Evolutionary conservation across 2,329 filamentous ascomycete genomes (phyloP), one percentile per base, ranked within the genome.

Genomic region (Neoascochyta sp.): DNA sequence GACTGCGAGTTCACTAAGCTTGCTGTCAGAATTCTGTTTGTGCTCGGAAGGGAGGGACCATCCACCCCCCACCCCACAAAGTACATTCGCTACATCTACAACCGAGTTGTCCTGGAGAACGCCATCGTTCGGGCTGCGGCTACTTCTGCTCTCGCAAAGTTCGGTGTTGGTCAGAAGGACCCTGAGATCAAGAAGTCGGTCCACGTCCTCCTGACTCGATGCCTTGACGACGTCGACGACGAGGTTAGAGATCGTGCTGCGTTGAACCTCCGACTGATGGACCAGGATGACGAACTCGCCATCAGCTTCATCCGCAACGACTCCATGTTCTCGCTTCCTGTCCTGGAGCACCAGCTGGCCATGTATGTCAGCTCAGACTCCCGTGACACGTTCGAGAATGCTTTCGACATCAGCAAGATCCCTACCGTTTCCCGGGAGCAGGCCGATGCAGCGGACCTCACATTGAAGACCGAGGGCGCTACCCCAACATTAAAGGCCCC

Each of bases 11-110:
- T 96, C 65, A 95, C 92, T 16, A 98, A 98, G 69, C 75, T 98
- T 41, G 90, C 92, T 16, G 90, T 98, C 26, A 83, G 92, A 38
- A 93, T 98, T 50, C 71, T 98, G 32, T 90, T 98, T 65, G 77
- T 98, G 12, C 81, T 98, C 23, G 92, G 92, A 52, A 75, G 90
- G 16, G 92, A 98, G 68, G 92, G 92, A 1, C 92, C 92, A 43
- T 94, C 92, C 70, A 95, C 90, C 3, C 81, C 86, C 10, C 86
- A 95, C 53, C 92, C 92, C 0, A 96, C 92, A 34, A 96, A 98
- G 74, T 98, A 95, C 64, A 95, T 98, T 51, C 86, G 92, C 35
- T 98, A 96, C 66, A 98, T 98, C 59, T 98, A 98, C 73, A 98
- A 98, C 70, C 80, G 92, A 37, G 90, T 98, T 13, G 92, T 98